Base-by-base conservation (phyloP, 2,329 filamentous ascomycete genomes). In the Knoxdaviesia capensis region DNA sequence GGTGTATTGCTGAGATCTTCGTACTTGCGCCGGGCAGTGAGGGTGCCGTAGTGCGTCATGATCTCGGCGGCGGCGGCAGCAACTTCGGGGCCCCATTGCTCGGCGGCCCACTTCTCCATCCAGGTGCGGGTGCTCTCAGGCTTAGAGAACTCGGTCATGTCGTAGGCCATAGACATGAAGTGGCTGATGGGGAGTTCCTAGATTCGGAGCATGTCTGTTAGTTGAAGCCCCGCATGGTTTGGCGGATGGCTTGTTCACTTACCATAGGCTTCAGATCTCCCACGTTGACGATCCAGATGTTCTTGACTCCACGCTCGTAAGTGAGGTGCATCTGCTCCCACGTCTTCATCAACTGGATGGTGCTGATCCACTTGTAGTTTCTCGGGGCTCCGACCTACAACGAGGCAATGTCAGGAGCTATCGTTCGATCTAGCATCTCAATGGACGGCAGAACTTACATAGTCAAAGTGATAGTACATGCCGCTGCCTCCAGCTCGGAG, bases 201-300 rank as follows among this genome's bases (percentile, higher is more conserved):
- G 20, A 20, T 20, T 20, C 3, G 20, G 20, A 5, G 20, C 20
- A 20, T 20, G 20, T 20, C 69, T 55, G 54, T 71, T 20, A 20
- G 20, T 20, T 20, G 20, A 20, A 20, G 20, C 20, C 20, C 20
- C 20, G 20, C 2, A 20, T 20, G 20, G 20, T 20, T 20, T 20
- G 20, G 20, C 20, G 20, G 20, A 20, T 20, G 20, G 20, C 20
- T 20, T 20, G 20, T 20, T 20, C 20, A 44, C 48, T 3, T 45
- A 54, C 51, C 4, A 74, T 60, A 1, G 71, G 70, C 56, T 79
- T 79, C 45, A 79, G 61, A 50, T 80, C 74, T 35, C 74, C 74
- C 11, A 79, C 71, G 47, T 80, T 80, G 48, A 77, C 71, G 37
- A 79, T 65, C 75, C 74, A 79, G 46, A 80, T 74, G 11, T 68